Base-by-base conservation (phyloP, 257 asterid species). In the Plantago major region DNA sequence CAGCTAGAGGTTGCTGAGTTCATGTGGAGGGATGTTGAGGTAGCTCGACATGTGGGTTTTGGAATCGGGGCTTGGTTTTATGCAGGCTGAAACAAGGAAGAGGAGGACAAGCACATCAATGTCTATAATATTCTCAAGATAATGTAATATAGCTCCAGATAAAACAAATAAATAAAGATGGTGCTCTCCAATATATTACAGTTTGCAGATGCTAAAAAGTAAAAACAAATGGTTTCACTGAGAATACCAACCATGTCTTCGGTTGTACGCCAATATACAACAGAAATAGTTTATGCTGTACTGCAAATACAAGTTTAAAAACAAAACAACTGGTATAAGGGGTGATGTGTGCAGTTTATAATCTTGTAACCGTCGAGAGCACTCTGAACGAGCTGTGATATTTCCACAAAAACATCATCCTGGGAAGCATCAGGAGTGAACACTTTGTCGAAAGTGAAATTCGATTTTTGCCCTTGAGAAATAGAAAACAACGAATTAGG, bases 331-430 rank as follows among this genome's bases (percentile, higher is more conserved):
- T 30, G 44, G 40, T 55, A 42, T 15, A 50, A 37, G 11, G 11
- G 51, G 63, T 62, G 70, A 16, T 12, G 46, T 3, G 12, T 53
- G 58, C 42, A 53, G 33, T 53, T 9, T 11, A 52, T 22, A 26
- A 94, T 97, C 97, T 94, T 94, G 67, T 94, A 90, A 18, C 99
- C 99, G 53, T 94, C 97, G 45, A 94, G 92, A 57, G 99, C 99
- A 67, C 99, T 94, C 78, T 94, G 99, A 48, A 94, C 97, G 65
- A 94, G 90, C 75, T 94, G 97, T 26, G 99, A 87, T 75, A 94
- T 90, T 76, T 94, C 99, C 49, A 83, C 84, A 66, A 94, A 93
- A 48, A 93, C 99, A 74, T 82, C 87, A 73, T 90, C 78, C 71
- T 94, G 96, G 16, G 95, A 76, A 62, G 81, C 93, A 46, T 88